A percentile compares a stretch with the other conserved stretches of the same genome.
Conservation (phyloP, 1,284 basidiomycete species). For the Pholiota adiposa region DNA sequence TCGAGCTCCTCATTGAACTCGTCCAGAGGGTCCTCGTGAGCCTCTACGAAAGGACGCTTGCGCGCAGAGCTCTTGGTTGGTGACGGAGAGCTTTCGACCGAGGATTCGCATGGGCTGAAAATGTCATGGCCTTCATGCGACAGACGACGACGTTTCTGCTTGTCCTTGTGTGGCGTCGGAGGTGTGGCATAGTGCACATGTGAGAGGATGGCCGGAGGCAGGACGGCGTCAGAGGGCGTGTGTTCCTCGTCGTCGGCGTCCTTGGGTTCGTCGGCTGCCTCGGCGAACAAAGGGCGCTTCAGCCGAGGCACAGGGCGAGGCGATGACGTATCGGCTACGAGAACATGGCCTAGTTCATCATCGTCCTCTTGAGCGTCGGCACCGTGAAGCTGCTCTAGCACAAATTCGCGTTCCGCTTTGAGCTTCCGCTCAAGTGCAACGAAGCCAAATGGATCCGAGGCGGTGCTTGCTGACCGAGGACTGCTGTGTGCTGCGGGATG, state of each 20-base stretch:
- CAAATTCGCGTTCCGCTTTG: conserved; percentile 35
- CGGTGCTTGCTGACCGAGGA: conserved; percentile 18
- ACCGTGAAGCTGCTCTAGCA: conserved; percentile 11
- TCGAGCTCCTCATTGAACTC: conserved; percentile 23
- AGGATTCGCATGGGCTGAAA: conserved; percentile 30
- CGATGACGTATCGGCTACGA: conserved; percentile 31
- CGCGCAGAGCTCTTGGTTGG: conserved; percentile 31
- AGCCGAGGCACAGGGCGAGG: conserved; percentile 25
- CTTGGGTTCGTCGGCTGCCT: conserved; percentile 7
- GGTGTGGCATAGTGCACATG: conserved; percentile 27
- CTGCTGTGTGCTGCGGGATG: conserved; percentile 11
- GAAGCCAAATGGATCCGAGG: conserved; percentile 49
- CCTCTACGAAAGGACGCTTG: conserved; percentile 12
- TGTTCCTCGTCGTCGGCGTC: neutral
- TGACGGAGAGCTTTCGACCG: conserved; percentile 40
- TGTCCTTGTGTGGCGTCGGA: conserved; percentile 40
- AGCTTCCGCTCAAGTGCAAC: conserved; percentile 46
- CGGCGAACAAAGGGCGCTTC: conserved; percentile 11
- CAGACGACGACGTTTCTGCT: conserved; percentile 25
- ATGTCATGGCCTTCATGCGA: conserved; percentile 24
- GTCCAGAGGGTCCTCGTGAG: conserved; percentile 20
- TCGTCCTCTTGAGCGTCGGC: conserved; percentile 21
- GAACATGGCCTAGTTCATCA: conserved; percentile 24
- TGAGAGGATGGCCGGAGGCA: neutral
- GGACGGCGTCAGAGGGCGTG: neutral